Evolutionary conservation across 108 stramenopile genomes (phyloP).

Genomic region (Stephanodiscus minutulus): DNA sequence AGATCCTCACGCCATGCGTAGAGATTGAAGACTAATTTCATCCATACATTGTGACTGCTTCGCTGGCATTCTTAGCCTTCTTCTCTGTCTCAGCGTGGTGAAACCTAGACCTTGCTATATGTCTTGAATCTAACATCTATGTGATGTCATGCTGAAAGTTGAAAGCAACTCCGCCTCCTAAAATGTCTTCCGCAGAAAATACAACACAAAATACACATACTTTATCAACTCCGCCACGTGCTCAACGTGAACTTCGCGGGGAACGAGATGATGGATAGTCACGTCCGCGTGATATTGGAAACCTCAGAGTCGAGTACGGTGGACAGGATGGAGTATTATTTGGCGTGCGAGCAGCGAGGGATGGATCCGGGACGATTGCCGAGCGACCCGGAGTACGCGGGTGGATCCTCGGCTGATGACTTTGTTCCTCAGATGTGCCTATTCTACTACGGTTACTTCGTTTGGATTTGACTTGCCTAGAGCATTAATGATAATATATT

Average conservation of each 20-base stretch:
- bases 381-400: background rate
- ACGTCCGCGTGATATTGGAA: constrained; percentile 62
- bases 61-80: too few species aligned
- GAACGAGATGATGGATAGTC: constrained; percentile 80
- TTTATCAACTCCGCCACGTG: too few species aligned
- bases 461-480: constrained; percentile 10
- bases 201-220: too few species aligned
- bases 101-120: too few species aligned
- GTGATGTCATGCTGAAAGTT: too few species aligned
- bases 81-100: too few species aligned
- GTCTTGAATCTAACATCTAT: too few species aligned
- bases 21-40: too few species aligned
- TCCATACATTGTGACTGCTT: too few species aligned
- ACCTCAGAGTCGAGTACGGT: constrained; percentile 9
- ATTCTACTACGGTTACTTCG: constrained; percentile 50
- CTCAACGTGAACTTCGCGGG: constrained; percentile 88
- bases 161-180: too few species aligned
- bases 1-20: too few species aligned
- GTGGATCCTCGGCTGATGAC: background rate
- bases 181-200: too few species aligned
- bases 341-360: constrained; percentile 11
- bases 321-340: constrained; percentile 19
- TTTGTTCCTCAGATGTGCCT: constrained; percentile 29
- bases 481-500: background rate
- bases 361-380: constrained; percentile 1